Base-by-base conservation (phyloP, 441 rosid genomes). In the California macrophylla region DNA sequence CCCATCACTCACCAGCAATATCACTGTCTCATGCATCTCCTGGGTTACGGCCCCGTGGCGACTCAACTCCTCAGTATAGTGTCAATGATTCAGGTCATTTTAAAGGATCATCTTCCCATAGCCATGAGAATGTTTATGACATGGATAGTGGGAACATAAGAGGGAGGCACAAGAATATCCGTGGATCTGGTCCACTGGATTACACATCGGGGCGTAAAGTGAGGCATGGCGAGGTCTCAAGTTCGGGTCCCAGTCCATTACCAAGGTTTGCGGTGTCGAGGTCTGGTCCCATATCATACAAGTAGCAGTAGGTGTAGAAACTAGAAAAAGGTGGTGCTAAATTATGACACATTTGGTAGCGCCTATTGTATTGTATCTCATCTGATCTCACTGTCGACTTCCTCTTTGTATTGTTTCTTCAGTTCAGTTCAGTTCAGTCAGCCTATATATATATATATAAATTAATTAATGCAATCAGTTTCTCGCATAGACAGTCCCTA, bases 221-320 rank as follows among this genome's bases (percentile, higher is more conserved):
- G n/a, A 88, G 83, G 75, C 64, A 63, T 8, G 79, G 64, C 0
- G 94, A 85, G 75, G 94, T 89, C 21, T 89, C 97, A 9, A 80
- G 85, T 68, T 87, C 97, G 15, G 97, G 97, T 76, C 98, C 92
- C 56, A 89, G 95, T 70, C 94, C 98, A 0, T 75, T 94, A 71
- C 98, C 97, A 3, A 83, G 96, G 82, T 95, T 92, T 80, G 96
- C 98, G 0, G 96, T 86, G 38, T 95, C 99, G 47, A 90, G 99
- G 73, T 95, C 98, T 6, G 97, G 99, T 66, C 99, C 99, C 8
- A 83, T 95, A 66, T 81, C 89, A 20, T 90, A 92, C 65, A 95
- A 95, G 82, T 92, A 88, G 82, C 8, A 95, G 82, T 92, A 88
- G 82, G 18, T 13, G 28, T 9, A 8, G 28, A 8, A 36, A 36